phyloP scores from a whole-genome alignment of 1,284 basidiomycete species.

The Pseudozyma thailandica region DNA sequence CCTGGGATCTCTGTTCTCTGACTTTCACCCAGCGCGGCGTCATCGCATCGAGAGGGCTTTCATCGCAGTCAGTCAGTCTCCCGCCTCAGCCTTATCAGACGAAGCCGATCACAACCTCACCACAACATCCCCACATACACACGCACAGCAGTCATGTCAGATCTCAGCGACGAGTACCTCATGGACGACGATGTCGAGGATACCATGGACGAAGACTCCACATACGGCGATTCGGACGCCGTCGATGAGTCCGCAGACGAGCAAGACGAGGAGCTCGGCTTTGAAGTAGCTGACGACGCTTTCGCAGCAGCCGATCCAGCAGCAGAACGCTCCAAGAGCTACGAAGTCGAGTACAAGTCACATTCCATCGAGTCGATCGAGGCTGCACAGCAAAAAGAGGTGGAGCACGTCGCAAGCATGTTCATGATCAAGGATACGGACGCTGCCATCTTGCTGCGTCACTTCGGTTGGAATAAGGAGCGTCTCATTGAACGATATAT shows the following conservation, averaged over 20 bases:
- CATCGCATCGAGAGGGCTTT: no score
- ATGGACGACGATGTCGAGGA: constrained; percentile 66
- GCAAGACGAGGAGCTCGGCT: constrained; percentile 44
- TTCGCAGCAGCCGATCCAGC: constrained; percentile 43
- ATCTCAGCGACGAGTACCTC: constrained; percentile 49
- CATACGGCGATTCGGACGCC: constrained; percentile 52
- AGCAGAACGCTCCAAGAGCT: constrained; percentile 54
- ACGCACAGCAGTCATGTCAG: constrained; percentile 39
- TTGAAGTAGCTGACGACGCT: constrained; percentile 49
- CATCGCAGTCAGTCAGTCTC: no score
- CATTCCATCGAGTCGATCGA: constrained; percentile 52
- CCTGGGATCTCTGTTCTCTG: no score
- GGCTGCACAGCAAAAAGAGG: constrained; percentile 59
- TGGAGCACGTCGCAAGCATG: constrained; percentile 64
- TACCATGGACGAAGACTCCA: constrained; percentile 26
- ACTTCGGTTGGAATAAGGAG: constrained; percentile 95
- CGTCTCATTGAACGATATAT: constrained; percentile 73
- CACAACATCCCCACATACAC: no score
- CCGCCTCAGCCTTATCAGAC: background rate
- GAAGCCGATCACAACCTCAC: background rate
- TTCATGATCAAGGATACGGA: constrained; percentile 64
- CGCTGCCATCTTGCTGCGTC: constrained; percentile 83
- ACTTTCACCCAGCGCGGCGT: no score
- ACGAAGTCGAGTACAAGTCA: constrained; percentile 62
- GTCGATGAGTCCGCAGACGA: constrained; percentile 37